A percentile compares a stretch with the other conserved stretches of the same genome.
phyloP scores from a whole-genome alignment of 2,329 filamentous ascomycete species.

The Pyrenophora tritici-repentis region DNA sequence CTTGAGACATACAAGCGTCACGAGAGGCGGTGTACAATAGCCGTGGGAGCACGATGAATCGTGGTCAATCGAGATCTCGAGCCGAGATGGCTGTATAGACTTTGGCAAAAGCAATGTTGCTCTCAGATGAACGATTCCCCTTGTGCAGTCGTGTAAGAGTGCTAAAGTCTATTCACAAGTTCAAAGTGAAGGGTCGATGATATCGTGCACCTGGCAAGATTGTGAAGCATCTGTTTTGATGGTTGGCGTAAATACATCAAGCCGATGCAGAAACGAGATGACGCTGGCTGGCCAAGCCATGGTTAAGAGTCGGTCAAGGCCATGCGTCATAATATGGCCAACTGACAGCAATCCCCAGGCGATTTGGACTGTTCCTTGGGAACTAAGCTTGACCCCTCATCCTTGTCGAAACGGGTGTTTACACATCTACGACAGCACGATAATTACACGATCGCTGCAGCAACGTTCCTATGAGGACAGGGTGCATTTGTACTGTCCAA shows the following conservation, averaged over 20 bases:
- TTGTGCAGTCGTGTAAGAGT: neutral
- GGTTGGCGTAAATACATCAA: neutral
- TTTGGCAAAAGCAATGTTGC: slow-evolving; percentile 24
- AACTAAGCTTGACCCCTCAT: too few relatives aligned
- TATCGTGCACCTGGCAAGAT: too few relatives aligned
- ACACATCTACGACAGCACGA: too few relatives aligned
- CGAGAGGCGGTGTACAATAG: slow-evolving; percentile 45
- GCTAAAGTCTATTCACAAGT: too few relatives aligned
- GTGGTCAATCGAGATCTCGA: slow-evolving; percentile 11
- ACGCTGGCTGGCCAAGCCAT: neutral
- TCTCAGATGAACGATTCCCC: slow-evolving; percentile 5
- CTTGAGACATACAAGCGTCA: slow-evolving; percentile 22
- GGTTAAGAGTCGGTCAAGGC: neutral
- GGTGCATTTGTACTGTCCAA: neutral
- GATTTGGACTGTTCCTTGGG: neutral
- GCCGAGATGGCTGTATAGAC: slow-evolving; percentile 43
- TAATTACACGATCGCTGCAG: neutral
- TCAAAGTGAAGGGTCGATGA: too few relatives aligned
- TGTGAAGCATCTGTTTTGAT: too few relatives aligned
- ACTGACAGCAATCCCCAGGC: neutral
- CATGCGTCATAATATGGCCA: too few relatives aligned
- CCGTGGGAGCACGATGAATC: slow-evolving; percentile 25
- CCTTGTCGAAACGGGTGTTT: too few relatives aligned
- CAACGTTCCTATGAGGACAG: neutral
- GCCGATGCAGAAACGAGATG: neutral